phyloP scores from a whole-genome alignment of 208 protist genomes.

The Acanthamoeba castellanii region DNA sequence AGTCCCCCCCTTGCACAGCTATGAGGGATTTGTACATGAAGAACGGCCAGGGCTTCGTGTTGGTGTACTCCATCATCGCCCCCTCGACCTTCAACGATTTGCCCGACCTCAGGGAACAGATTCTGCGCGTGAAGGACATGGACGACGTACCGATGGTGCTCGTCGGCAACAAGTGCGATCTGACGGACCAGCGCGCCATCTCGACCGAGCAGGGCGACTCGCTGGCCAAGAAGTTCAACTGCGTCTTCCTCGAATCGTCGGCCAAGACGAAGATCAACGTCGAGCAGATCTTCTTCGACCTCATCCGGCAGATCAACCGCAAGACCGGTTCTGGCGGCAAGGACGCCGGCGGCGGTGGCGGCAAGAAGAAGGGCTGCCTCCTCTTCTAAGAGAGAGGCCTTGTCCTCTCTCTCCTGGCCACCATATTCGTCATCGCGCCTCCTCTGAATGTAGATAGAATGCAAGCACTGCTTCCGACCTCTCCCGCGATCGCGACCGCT shows the following conservation, averaged over 20 bases:
- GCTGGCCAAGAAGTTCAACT: slow-evolving; percentile 84
- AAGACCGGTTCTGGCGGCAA: slow-evolving; percentile 19
- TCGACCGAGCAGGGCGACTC: slow-evolving; percentile 85
- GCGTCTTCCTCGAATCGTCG: slow-evolving; percentile 87
- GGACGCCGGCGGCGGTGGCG: slow-evolving; percentile 1
- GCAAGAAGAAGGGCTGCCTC: slow-evolving; percentile 64
- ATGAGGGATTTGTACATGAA: slow-evolving; percentile 93
- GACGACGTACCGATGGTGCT: slow-evolving; percentile 85
- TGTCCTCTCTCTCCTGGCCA: too few species aligned
- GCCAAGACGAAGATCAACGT: slow-evolving; percentile 90
- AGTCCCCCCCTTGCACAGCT: slow-evolving; percentile 81
- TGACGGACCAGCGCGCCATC: slow-evolving; percentile 87
- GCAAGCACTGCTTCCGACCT: too few species aligned
- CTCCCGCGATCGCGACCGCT: neutral
- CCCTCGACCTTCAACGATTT: slow-evolving; percentile 89
- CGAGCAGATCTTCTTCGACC: slow-evolving; percentile 87
- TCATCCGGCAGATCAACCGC: slow-evolving; percentile 88
- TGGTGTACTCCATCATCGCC: slow-evolving; percentile 91
- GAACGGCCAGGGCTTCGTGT: slow-evolving; percentile 91
- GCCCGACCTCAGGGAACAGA: slow-evolving; percentile 89
- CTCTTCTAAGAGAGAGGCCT: slow-evolving; percentile 9
- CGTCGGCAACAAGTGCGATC: slow-evolving; percentile 90
- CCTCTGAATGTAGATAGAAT: neutral
- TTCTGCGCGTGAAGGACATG: slow-evolving; percentile 90
- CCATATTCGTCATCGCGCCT: neutral